These are phyloP conservation scores for Boletellus sp. DNA, from an alignment of 768 basidiomycete genomes.

Conservation along the genomic window DNA sequence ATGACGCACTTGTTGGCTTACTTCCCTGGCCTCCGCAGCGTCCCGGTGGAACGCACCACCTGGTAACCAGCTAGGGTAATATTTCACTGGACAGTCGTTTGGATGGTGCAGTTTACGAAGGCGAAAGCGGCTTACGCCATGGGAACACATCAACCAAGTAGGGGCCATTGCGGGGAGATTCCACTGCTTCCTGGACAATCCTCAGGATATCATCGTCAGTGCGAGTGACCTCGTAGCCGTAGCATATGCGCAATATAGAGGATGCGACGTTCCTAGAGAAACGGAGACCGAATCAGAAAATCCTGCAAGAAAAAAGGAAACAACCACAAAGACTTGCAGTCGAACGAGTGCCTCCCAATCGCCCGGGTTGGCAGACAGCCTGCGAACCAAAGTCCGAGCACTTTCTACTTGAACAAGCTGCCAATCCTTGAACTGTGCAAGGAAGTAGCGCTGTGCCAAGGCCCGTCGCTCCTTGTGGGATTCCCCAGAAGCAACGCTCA, in stretches of 20 bases:
- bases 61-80: constrained; percentile 16
- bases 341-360: background rate
- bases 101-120: background rate
- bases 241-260: background rate
- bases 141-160: constrained; percentile 12
- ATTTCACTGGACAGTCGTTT: constrained; percentile 3
- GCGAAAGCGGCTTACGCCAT: background rate
- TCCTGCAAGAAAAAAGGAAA: background rate
- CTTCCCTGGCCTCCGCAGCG: background rate
- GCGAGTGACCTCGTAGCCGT: constrained; percentile 4
- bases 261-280: background rate
- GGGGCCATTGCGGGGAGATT: background rate
- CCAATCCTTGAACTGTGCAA: constrained; percentile 12
- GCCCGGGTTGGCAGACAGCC: background rate
- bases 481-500: constrained; percentile 4
- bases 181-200: constrained; percentile 4
- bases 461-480: constrained; percentile 7
- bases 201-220: constrained; percentile 3
- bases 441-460: constrained; percentile 10
- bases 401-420: constrained; percentile 9
- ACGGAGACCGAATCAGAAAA: background rate
- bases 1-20: background rate
- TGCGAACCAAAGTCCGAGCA: constrained; percentile 1
- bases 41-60: constrained; percentile 9
- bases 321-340: background rate